phyloP scores from a whole-genome alignment of 768 basidiomycete genomes.

The Gloeopeniophorella convolvens region DNA sequence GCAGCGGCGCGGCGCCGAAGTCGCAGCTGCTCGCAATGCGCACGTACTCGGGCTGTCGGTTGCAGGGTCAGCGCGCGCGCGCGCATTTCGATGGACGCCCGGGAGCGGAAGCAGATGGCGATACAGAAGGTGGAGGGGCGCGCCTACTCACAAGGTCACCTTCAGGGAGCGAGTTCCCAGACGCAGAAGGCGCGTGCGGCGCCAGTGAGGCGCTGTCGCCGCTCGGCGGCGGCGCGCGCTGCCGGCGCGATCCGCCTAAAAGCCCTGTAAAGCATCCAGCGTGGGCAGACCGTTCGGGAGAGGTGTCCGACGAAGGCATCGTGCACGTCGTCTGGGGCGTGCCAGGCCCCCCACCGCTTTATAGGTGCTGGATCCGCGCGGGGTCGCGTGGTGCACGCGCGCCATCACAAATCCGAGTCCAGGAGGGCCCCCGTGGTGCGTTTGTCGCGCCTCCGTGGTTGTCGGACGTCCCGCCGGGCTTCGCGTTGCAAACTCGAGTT shows the following conservation, averaged over 20 bases:
- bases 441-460: slow-evolving; percentile 20
- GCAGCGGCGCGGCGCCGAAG: slow-evolving; percentile 7
- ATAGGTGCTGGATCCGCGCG: background rate
- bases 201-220: slow-evolving; percentile 2
- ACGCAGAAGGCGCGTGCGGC: slow-evolving; percentile 4
- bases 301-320: slow-evolving; percentile 2
- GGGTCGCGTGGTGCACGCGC: slow-evolving; percentile 10
- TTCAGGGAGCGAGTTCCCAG: slow-evolving; percentile 3
- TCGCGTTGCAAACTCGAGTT: background rate
- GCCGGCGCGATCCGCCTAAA: slow-evolving; percentile 15
- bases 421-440: background rate
- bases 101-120: background rate
- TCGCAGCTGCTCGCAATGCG: slow-evolving; percentile 18
- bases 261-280: slow-evolving; percentile 18
- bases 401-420: slow-evolving; percentile 7
- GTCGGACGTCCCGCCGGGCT: slow-evolving; percentile 19
- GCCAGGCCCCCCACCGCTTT: background rate
- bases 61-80: too few relatives aligned
- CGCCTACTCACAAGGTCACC: slow-evolving; percentile 3
- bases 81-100: too few relatives aligned
- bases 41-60: slow-evolving; percentile 20
- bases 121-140: background rate
- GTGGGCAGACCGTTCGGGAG: slow-evolving; percentile 3
- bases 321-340: background rate
- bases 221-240: slow-evolving; percentile 2